These are phyloP conservation scores for Chlorokybus atmophyticus DNA, from an alignment of 139 green algal species.

Conservation along the genomic window DNA sequence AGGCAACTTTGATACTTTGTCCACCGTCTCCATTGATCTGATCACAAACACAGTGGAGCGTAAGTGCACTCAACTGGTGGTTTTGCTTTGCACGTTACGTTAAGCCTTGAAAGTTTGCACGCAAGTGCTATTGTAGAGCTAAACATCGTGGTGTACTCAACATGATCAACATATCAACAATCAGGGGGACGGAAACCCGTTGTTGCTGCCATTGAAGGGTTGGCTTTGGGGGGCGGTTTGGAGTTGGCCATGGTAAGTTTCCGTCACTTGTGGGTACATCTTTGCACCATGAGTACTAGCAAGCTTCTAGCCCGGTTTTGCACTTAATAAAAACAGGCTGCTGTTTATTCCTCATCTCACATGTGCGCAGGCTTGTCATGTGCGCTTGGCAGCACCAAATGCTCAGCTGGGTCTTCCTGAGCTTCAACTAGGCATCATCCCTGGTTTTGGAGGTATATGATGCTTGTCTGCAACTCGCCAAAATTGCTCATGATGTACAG, in stretches of 20 bases:
- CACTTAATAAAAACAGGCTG: not conserved
- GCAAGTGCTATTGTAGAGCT: constrained; percentile 49
- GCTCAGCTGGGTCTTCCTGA: constrained; percentile 80
- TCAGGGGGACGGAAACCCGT: constrained; percentile 60
- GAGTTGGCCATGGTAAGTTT: constrained; percentile 88
- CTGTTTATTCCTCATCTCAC: not conserved
- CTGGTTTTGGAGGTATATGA: constrained; percentile 79
- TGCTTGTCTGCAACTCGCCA: no score
- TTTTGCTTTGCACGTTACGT: constrained; percentile 38
- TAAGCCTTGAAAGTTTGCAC: constrained; percentile 37
- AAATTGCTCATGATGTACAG: no score
- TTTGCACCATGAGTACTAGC: no score
- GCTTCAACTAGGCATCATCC: constrained; percentile 90
- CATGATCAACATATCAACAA: not conserved
- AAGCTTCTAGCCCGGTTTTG: no score
- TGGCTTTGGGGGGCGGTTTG: constrained; percentile 82
- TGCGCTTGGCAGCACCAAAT: constrained; percentile 42
- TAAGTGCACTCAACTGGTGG: not conserved
- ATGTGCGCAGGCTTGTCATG: constrained; percentile 32
- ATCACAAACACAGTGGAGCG: constrained; percentile 14
- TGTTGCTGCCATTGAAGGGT: constrained; percentile 66
- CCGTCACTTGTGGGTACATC: no score
- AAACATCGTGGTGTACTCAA: constrained; percentile 6
- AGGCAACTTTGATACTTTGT: not conserved
- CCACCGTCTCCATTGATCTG: no score